phyloP scores from a whole-genome alignment of 2,329 filamentous ascomycete genomes.

The Apiospora hydei region DNA sequence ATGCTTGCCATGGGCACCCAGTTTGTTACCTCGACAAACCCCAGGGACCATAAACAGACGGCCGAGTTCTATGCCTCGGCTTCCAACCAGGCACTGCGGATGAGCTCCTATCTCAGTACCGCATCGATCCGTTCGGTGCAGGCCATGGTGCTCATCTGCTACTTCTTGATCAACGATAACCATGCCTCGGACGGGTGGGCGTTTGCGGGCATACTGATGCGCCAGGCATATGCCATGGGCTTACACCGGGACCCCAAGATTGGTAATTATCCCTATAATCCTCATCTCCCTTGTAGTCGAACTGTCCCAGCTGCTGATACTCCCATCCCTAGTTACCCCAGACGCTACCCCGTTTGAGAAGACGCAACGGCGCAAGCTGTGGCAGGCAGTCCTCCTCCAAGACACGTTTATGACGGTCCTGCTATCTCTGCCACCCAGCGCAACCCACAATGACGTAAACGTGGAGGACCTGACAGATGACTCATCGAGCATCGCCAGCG shows the following conservation, averaged over 20 bases:
- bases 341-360: slow-evolving; percentile 75
- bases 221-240: slow-evolving; percentile 83
- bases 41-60: slow-evolving; percentile 73
- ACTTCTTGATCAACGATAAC: slow-evolving; percentile 87
- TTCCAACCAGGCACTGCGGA: slow-evolving; percentile 77
- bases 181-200: slow-evolving; percentile 85
- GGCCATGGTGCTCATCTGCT: slow-evolving; percentile 82
- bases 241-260: slow-evolving; percentile 81
- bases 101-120: slow-evolving; percentile 79
- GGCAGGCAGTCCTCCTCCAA: slow-evolving; percentile 82
- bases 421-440: slow-evolving; percentile 77
- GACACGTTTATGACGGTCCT: slow-evolving; percentile 84
- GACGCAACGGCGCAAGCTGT: slow-evolving; percentile 79
- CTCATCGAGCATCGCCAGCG: slow-evolving; percentile 61
- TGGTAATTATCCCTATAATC: slow-evolving; percentile 47
- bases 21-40: slow-evolving; percentile 68
- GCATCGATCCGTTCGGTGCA: slow-evolving; percentile 77
- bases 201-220: slow-evolving; percentile 78
- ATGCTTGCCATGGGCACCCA: slow-evolving; percentile 82
- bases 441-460: slow-evolving; percentile 80
- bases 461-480: slow-evolving; percentile 78
- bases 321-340: slow-evolving; percentile 58
- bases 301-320: neutral
- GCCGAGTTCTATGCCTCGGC: slow-evolving; percentile 85
- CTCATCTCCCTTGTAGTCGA: no score